Base-by-base conservation (phyloP, 2,329 filamentous ascomycete species). In the Cryphonectria carpinicola region DNA sequence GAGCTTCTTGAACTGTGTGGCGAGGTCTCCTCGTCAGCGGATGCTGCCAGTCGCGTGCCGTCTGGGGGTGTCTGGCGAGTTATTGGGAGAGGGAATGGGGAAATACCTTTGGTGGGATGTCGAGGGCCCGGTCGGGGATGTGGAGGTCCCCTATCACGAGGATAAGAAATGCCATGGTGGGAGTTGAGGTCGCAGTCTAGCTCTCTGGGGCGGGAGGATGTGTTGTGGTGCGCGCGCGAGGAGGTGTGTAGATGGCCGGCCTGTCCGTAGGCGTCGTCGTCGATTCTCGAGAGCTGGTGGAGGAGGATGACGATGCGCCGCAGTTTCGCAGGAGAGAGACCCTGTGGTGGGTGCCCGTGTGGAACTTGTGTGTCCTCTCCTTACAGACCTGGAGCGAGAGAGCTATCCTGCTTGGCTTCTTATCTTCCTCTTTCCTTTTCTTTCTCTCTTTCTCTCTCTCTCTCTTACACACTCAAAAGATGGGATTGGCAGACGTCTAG, bases 61-160 rank as follows among this genome's bases (percentile, higher is more conserved):
- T 6, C n/a, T 19, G 14, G 22, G 37, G 5, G 35, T 5, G 7
- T 5, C 8, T 22, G 13, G 14, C 22, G 4, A 41, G 17, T 13
- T 13, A n/a, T 10, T 66, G 39, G n/a, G 70, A 68, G 66, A 62
- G 70, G 64, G 68, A 32, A 62, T 28, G 35, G 35, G n/a, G 19
- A 37, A 1, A 39, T 86, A 94, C 94, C 90, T 97, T 97, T 81
- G 92, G 87, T 71, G 94, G 94, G 78, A 97, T 95, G 81, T 97
- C 94, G 74, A 96, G 90, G 76, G 94, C 94, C 80, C 94, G 88
- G 82, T 97, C 94, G 77, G 94, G 94, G 82, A 97, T 97, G 84
- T 97, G 94, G 68, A 97, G 89, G 84, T 97, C 94, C 81, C 94
- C 94, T 76, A 97, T 93, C 79, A 96, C 93, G 79, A 97, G 89